Evolutionary conservation across 2,329 filamentous ascomycete species (phyloP), one percentile per base, ranked within the genome.

Genomic region (Calonectria leucothoes): DNA sequence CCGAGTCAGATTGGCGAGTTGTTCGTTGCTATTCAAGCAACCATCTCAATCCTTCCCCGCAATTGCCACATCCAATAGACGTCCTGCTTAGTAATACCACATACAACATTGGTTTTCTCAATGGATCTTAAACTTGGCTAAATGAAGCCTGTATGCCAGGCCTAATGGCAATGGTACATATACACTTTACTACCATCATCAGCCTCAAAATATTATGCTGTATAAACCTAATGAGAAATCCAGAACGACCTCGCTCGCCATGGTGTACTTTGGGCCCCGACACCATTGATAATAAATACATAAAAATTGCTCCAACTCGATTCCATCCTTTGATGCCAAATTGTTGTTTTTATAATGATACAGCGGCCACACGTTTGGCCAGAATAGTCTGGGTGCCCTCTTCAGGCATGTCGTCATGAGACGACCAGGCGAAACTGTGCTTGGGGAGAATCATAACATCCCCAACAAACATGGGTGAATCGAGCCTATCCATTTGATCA

Each of bases 371-470:
- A 69, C 77, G 77, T 48, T 79, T 73, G 11, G 79, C 73, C 6
- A 79, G 69, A 6, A 79, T 76, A 1, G 27, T 70, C 3, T 71
- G n/a, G 2, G 77, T 73, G 11, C 73, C 73, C 51, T 77, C 72
- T 39, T 75, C 68, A 37, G 77, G 77, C 8, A 73, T 68, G 4
- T 79, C 70, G 6, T 79, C 77, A 37, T 77, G 73, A 0, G 77
- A 69, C 15, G 77, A 10, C 77, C 77, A 79, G 15, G 77, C 77
- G 59, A 79, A 79, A 31, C 77, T 79, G 25, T 82, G 79, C 51
- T 76, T 82, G 10, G 83, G 83, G 27, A 84, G 69, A 20, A 83
- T 78, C 25, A 84, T 70, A 10, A 84, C 80, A 52, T 84, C 83
- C 0, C 81, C 82, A 59, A 84, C 79, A n/a, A 83, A 71, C 12